Evolutionary conservation across 2,329 filamentous ascomycete species (phyloP).

Genomic region (Colletotrichum falcatum): DNA sequence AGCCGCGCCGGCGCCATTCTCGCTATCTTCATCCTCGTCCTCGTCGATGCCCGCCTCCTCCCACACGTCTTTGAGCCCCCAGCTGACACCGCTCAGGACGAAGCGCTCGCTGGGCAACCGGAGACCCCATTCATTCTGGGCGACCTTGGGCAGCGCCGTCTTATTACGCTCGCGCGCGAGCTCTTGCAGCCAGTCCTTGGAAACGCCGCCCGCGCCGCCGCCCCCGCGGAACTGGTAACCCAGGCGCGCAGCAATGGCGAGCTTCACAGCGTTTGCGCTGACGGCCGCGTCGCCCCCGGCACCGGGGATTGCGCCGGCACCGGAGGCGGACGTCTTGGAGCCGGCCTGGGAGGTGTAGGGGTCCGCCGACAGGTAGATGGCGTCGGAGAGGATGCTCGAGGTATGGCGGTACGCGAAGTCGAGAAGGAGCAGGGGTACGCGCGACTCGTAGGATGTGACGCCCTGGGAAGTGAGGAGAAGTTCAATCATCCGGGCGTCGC

Average conservation of each 20-base stretch:
- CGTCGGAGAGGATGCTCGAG: constrained; percentile 76
- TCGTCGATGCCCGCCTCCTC: constrained; percentile 57
- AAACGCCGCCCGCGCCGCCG: constrained; percentile 64
- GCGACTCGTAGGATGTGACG: constrained; percentile 83
- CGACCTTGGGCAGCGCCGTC: constrained; percentile 71
- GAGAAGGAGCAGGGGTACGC: constrained; percentile 84
- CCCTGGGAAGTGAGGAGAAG: constrained; percentile 83
- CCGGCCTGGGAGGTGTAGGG: constrained; percentile 73
- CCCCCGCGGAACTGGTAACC: constrained; percentile 76
- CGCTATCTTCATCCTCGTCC: constrained; percentile 58
- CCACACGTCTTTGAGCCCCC: constrained; percentile 73
- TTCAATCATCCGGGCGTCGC: constrained; percentile 84
- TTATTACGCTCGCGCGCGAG: constrained; percentile 79
- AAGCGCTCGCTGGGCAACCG: constrained; percentile 76
- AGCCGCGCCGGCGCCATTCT: constrained; percentile 55
- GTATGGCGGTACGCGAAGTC: constrained; percentile 91
- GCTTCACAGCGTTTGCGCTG: constrained; percentile 73
- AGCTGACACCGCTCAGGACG: constrained; percentile 73
- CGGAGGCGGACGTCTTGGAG: constrained; percentile 60
- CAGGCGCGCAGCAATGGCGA: constrained; percentile 77
- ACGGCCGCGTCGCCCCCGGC: constrained; percentile 67
- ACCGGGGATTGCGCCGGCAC: constrained; percentile 57
- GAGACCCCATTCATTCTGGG: constrained; percentile 75
- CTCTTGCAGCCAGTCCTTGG: constrained; percentile 82
- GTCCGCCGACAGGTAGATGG: constrained; percentile 75